These are phyloP conservation scores for Eimeria necatrix DNA, from an alignment of 169 alveolate genomes.

Conservation along the genomic window DNA sequence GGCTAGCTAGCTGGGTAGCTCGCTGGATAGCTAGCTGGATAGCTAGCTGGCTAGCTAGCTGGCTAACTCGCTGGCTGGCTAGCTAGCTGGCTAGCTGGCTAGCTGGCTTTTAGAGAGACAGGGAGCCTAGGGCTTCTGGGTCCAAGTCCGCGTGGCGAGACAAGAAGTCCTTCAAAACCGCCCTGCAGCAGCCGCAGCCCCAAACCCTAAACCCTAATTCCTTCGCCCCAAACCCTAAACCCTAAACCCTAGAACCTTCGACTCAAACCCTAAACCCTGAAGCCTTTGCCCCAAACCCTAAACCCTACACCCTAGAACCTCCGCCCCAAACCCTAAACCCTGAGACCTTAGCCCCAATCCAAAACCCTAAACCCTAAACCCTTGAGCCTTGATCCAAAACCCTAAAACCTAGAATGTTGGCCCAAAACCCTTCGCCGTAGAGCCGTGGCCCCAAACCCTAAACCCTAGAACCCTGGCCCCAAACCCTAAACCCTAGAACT, in stretches of 20 bases:
- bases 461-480: no score
- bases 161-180: not conserved
- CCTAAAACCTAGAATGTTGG: no score
- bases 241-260: constrained; percentile 14
- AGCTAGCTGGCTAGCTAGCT: not conserved
- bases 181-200: not conserved
- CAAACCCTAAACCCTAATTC: constrained; percentile 40
- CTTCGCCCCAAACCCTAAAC: no score
- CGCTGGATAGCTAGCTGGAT: not conserved
- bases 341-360: no score
- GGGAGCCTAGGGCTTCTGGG: constrained; percentile 41
- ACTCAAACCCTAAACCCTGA: not conserved
- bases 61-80: not conserved
- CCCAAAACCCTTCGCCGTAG: no score
- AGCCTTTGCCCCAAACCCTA: no score
- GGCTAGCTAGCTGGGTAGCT: not conserved
- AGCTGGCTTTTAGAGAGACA: not conserved
- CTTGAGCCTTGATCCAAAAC: no score
- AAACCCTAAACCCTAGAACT: not conserved
- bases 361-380: no score
- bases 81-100: not conserved
- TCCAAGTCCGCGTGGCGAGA: constrained; percentile 9
- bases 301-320: no score
- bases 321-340: no score
- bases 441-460: no score